A percentile compares a stretch with the other conserved stretches of the same genome.
phyloP scores from a whole-genome alignment of 495 filamentous ascomycete genomes.

The Achaetomiella virescens region DNA sequence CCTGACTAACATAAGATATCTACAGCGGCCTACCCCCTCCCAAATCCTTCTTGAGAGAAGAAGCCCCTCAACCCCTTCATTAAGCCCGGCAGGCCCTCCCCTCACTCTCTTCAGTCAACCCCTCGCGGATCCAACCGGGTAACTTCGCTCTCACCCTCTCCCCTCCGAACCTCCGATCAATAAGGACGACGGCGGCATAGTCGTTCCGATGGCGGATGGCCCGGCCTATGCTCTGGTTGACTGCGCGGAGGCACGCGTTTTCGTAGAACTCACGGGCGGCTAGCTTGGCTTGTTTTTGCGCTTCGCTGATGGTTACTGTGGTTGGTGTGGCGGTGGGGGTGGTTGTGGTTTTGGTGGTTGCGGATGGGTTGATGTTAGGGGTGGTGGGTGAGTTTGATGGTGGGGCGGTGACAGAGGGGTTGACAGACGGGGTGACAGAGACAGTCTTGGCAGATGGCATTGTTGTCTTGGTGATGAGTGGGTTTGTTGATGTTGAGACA shows the following conservation, averaged over 20 bases:
- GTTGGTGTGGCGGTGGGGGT: not conserved
- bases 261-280: constrained; percentile 82
- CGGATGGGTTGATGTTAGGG: no score
- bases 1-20: not conserved
- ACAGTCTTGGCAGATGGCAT: no score
- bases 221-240: constrained; percentile 92
- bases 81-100: constrained; percentile 44
- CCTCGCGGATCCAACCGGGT: constrained; percentile 84
- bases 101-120: constrained; percentile 46
- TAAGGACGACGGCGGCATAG: constrained; percentile 82
- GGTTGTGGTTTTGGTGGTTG: not conserved
- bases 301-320: constrained; percentile 7
- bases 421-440: no score
- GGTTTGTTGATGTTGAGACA: no score
- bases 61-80: constrained; percentile 52
- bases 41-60: constrained; percentile 45
- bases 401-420: no score
- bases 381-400: no score
- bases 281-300: constrained; percentile 47
- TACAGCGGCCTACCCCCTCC: not conserved
- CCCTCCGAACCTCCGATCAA: constrained; percentile 70
- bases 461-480: no score
- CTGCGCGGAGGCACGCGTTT: constrained; percentile 91
- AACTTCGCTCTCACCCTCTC: constrained; percentile 69
- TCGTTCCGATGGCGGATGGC: constrained; percentile 84